A percentile compares a stretch with the other conserved stretches of the same genome.
Conservation (phyloP, 805 yeast species). For the Saccharomyces eubayanus region DNA sequence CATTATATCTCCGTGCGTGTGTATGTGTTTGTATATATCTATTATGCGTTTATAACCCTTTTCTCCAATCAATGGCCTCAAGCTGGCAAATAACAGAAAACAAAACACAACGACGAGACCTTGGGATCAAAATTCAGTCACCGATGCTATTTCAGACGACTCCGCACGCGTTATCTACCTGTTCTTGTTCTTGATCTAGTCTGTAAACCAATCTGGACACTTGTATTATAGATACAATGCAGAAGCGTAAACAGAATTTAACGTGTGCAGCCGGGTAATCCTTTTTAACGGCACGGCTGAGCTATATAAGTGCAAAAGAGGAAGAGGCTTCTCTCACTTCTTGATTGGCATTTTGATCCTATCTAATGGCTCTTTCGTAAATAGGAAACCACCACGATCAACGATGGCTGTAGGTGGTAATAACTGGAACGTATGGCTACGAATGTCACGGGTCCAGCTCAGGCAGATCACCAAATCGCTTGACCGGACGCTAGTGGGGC, state of each 20-base stretch:
- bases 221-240: not conserved
- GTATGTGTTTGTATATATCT: not conserved
- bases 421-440: not conserved
- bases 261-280: not conserved
- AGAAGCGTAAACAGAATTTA: not conserved
- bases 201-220: not conserved
- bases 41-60: not conserved
- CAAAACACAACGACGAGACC: not conserved
- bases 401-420: not conserved
- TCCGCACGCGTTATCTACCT: not conserved
- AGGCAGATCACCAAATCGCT: not conserved
- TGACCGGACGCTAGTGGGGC: not conserved
- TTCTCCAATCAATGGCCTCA: not conserved
- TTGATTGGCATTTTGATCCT: not conserved
- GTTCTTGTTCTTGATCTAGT: not conserved
- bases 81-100: not conserved
- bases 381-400: not conserved
- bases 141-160: not conserved
- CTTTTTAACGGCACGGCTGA: not conserved
- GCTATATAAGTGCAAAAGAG: not conserved
- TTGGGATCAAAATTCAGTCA: not conserved
- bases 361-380: not conserved
- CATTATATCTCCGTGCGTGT: conserved; percentile 9
- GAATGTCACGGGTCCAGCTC: not conserved
- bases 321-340: not conserved